These are phyloP conservation scores for Aegilops longissima DNA, from an alignment of 176 grass and related monocot species.

Conservation along the genomic window DNA sequence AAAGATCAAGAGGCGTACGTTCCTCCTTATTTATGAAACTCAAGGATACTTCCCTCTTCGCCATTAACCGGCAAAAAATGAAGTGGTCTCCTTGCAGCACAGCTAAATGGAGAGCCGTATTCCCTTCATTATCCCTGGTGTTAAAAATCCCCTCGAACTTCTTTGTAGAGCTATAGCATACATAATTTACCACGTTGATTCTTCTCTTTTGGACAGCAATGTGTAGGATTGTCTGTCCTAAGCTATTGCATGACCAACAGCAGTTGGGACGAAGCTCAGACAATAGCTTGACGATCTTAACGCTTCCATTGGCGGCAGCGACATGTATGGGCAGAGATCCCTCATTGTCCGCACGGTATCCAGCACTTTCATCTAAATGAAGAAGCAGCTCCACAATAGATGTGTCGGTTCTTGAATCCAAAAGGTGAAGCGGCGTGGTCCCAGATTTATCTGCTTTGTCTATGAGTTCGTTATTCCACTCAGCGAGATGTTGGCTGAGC, in stretches of 20 bases:
- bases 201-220: not conserved
- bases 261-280: not conserved
- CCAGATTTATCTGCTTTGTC: not conserved
- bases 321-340: not conserved
- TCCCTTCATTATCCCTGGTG: not conserved
- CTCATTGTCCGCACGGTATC: not conserved
- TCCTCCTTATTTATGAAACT: not conserved
- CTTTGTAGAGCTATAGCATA: not conserved
- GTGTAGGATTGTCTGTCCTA: constrained; percentile 4
- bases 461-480: not conserved
- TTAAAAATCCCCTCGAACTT: not conserved
- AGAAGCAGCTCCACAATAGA: not conserved
- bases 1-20: not conserved
- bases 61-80: not conserved
- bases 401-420: not conserved
- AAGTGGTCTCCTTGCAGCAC: not conserved
- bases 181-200: not conserved
- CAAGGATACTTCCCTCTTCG: not conserved
- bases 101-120: not conserved
- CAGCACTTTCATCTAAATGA: not conserved
- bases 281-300: not conserved
- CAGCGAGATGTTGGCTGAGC: not conserved
- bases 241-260: not conserved
- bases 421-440: not conserved
- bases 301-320: not conserved